These are phyloP conservation scores for Albizia julibrissin DNA, from an alignment of 306 rosid species.

Conservation along the genomic window DNA sequence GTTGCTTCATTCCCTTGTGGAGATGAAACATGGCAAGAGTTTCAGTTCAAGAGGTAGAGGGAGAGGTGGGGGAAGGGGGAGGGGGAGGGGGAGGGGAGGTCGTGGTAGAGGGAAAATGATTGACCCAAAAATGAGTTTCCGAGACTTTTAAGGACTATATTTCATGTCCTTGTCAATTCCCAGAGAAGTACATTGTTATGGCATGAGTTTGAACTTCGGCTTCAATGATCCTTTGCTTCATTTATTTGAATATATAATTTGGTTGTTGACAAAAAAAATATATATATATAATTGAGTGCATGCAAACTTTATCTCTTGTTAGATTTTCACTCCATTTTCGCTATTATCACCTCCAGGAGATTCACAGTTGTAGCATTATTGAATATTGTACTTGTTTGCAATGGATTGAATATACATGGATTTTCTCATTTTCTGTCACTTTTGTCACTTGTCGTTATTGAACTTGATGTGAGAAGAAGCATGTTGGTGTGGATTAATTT, in stretches of 20 bases:
- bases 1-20: conserved; percentile 88
- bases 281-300: neutral
- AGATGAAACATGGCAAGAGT: conserved; percentile 81
- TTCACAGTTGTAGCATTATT: neutral
- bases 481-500: neutral
- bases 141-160: conserved; percentile 62
- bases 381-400: neutral
- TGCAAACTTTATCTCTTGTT: neutral
- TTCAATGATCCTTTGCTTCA: conserved; percentile 2
- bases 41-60: conserved; percentile 68
- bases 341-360: neutral
- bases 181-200: neutral
- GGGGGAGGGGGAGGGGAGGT: conserved; percentile 64
- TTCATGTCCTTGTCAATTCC: conserved; percentile 5
- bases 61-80: conserved; percentile 57
- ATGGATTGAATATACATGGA: neutral
- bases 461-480: neutral
- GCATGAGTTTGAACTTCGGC: conserved; percentile 5
- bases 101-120: conserved; percentile 51
- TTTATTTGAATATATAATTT: neutral
- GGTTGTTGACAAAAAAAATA: too few species aligned
- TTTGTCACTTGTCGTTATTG: neutral
- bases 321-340: neutral
- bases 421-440: neutral
- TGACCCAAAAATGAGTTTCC: conserved; percentile 95